Percentiles rank a stretch among this genome's conserved stretches.
Evolutionary conservation across 2,329 filamentous ascomycete genomes (phyloP).

Genomic region (Cladobotryum protrusum): DNA sequence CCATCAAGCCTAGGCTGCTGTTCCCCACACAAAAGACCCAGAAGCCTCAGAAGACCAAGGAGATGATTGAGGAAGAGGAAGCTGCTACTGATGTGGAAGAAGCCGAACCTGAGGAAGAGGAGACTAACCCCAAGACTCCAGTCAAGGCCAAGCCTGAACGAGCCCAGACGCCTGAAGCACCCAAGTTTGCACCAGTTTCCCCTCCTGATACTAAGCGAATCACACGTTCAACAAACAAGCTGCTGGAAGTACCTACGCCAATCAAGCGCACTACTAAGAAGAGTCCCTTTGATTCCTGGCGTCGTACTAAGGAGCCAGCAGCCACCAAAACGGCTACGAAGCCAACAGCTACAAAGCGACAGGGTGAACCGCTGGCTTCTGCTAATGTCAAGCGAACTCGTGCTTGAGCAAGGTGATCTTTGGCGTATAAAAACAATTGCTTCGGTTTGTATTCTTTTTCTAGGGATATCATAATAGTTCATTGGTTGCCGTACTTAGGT

Average conservation of each 20-base stretch:
- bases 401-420: constrained; percentile 17
- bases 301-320: constrained; percentile 52
- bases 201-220: constrained; percentile 57
- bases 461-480: constrained; percentile 11
- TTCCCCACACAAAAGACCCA: constrained; percentile 49
- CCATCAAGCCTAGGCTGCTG: constrained; percentile 65
- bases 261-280: constrained; percentile 33
- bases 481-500: background rate
- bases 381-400: constrained; percentile 31
- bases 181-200: constrained; percentile 51
- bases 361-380: constrained; percentile 26
- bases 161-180: constrained; percentile 46
- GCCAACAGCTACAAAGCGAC: constrained; percentile 39
- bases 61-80: constrained; percentile 51
- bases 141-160: constrained; percentile 24
- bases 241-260: constrained; percentile 36
- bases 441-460: background rate
- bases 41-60: constrained; percentile 38
- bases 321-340: constrained; percentile 40
- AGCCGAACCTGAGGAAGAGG: constrained; percentile 19
- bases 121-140: constrained; percentile 31
- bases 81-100: constrained; percentile 47
- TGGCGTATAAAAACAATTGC: background rate
- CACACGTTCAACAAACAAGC: constrained; percentile 51
- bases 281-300: constrained; percentile 64